Base-by-base conservation (phyloP, 306 rosid genomes). In the Cucumis hystrix region DNA sequence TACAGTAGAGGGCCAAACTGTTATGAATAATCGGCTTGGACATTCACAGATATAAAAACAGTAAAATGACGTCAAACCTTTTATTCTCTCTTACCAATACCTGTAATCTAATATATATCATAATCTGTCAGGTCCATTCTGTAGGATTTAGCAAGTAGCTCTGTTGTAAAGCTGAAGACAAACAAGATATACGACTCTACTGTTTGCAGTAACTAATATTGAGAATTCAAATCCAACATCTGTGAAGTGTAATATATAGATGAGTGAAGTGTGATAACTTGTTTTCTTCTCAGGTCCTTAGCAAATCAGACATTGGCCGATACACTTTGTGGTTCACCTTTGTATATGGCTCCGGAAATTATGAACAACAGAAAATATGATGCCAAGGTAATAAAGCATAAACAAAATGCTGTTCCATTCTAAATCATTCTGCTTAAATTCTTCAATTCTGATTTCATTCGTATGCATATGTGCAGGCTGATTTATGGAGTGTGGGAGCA, bases 331-430 rank as follows among this genome's bases (percentile, higher is more conserved):
- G 99, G 99, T 84, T 92, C 99, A 73, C 99, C 99, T 23, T 86
- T 92, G 71, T 96, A 96, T 86, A 96, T 96, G 99, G 99, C 99
- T 79, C 99, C 99, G 3, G 99, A 96, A 87, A 96, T 96, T 74
- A 87, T 92, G 78, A 85, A 43, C 74, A 87, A 84, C 69, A 84
- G 82, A 70, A 89, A 85, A 84, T 96, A 96, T 80, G 97, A 92
- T 80, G 97, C 96, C 40, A 92, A 91, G 99, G 99, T 95, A 78
- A 87, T 72, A 76, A 61, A 63, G 66, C 61, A 62, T 83, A 77
- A 64, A 35, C 13, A 65, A 37, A 78, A n/a, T 76, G 51, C 57
- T 37, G 74, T 75, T 68, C 23, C 16, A 18, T 76, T 39, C 75
- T 35, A 78, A 51, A 51, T 54, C 54, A 21, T 20, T 76, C 20